phyloP scores from a whole-genome alignment of 371 early-diverging fungal species.

The Basidiobolus meristosporus region DNA sequence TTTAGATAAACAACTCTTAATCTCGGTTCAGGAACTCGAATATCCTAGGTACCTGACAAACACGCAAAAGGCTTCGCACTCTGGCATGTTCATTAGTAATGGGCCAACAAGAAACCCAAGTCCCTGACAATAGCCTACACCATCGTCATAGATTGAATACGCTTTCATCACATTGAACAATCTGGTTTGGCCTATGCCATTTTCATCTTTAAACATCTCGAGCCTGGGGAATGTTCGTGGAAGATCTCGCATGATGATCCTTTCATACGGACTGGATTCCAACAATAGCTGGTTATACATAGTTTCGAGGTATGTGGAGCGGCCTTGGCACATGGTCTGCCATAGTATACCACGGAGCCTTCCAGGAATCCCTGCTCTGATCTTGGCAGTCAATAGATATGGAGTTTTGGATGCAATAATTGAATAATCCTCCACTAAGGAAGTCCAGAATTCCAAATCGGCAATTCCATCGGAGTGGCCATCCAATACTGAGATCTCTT shows the following conservation, averaged over 20 bases:
- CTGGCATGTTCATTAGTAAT: constrained; percentile 83
- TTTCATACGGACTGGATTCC: constrained; percentile 64
- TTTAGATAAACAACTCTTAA: constrained; percentile 68
- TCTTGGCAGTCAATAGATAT: constrained; percentile 38
- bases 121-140: constrained; percentile 91
- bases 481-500: no score
- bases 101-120: constrained; percentile 76
- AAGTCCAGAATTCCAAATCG: no score
- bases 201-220: constrained; percentile 51
- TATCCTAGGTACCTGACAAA: no score
- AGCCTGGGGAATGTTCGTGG: constrained; percentile 70
- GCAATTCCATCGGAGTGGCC: no score
- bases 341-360: constrained; percentile 80
- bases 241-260: constrained; percentile 72
- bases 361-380: constrained; percentile 70
- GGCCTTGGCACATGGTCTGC: constrained; percentile 76
- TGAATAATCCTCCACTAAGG: no score
- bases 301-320: constrained; percentile 55
- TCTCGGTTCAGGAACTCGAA: no score
- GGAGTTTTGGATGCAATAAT: no score
- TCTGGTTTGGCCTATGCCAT: constrained; percentile 65
- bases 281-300: constrained; percentile 63
- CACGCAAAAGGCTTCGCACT: constrained; percentile 86
- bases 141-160: constrained; percentile 72
- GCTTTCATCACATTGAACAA: constrained; percentile 81